Percentiles rank a stretch among this genome's conserved stretches.
Conservation (phyloP, 2,329 filamentous ascomycete genomes). For the Achaetomium macrosporum region DNA sequence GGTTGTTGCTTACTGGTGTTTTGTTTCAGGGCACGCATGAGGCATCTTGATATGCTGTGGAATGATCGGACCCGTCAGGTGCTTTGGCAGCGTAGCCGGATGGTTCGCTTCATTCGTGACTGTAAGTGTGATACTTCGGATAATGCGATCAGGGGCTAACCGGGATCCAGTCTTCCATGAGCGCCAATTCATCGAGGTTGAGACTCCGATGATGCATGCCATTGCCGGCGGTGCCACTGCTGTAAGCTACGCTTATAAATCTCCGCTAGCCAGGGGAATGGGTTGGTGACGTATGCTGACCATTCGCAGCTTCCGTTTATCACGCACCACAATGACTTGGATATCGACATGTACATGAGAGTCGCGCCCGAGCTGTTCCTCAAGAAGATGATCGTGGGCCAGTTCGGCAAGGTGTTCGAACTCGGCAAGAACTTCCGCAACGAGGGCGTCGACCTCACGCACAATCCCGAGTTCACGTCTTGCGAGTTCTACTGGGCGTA, state of each 20-base stretch:
- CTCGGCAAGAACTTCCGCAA: slow-evolving; percentile 95
- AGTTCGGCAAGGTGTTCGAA: slow-evolving; percentile 91
- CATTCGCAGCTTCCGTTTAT: slow-evolving; percentile 65
- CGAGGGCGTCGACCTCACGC: slow-evolving; percentile 83
- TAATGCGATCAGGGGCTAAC: background rate
- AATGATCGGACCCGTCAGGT: slow-evolving; percentile 81
- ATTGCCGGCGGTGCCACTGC: slow-evolving; percentile 95
- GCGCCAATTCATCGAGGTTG: slow-evolving; percentile 84
- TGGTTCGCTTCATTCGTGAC: slow-evolving; percentile 79
- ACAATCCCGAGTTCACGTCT: slow-evolving; percentile 98
- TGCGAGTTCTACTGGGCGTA: slow-evolving; percentile 97
- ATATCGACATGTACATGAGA: slow-evolving; percentile 93
- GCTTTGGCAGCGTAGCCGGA: slow-evolving; percentile 79
- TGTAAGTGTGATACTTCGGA: slow-evolving; percentile 34
- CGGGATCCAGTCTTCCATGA: slow-evolving; percentile 59
- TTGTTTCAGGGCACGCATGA: slow-evolving; percentile 65
- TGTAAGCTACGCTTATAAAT: slow-evolving; percentile 15
- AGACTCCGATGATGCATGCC: slow-evolving; percentile 96
- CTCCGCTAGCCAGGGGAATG: background rate
- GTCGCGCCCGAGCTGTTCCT: slow-evolving; percentile 93
- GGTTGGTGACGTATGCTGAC: background rate
- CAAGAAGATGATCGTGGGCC: slow-evolving; percentile 93
- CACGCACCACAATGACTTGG: slow-evolving; percentile 91
- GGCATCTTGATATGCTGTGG: slow-evolving; percentile 95
- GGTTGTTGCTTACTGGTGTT: slow-evolving; percentile 2